Evolutionary conservation across 306 rosid species (phyloP), one percentile per base, ranked within the genome.

Genomic region (Cucurbita maxima): DNA sequence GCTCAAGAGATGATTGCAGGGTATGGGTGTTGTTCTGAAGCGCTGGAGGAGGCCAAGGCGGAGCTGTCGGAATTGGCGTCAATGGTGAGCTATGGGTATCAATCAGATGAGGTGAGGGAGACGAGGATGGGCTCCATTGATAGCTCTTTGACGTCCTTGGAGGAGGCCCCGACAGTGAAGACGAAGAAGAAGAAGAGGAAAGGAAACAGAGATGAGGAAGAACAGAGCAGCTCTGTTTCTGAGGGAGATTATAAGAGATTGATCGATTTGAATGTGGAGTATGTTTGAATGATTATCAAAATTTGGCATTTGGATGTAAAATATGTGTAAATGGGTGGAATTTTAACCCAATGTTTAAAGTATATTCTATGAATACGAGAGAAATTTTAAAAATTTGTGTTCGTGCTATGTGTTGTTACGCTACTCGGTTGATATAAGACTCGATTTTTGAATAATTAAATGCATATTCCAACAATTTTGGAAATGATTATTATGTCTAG

Each of bases 91-190:
- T 78, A 80, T 60, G 86, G 87, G 45, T 76, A 90, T 56, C 95
- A 30, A 30, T 30, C 34, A 30, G 34, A 30, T 78, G 82, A 82
- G 78, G 68, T 79, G 54, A 88, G 86, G 85, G 85, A 85, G 36
- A 87, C 86, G 43, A 78, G 91, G 3, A 83, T 88, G 74, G 86
- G 86, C 51, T 91, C 99, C 62, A 70, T 84, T 73, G 99, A 95
- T 69, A 91, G 96, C 81, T 91, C 97, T 62, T 83, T 95, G 51
- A 91, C 97, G 45, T 95, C 96, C 81, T 87, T 88, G 0, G 92
- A 81, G 50, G 91, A 88, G 75, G 80, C 83, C 73, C 69, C 61
- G 16, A 76, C 77, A 36, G 72, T 20, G 72, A 67, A 19, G 36
- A 30, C 45, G 36, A 2, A 2, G 34, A 30, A 30, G 34, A 30